These are phyloP conservation scores for Thalassiosira profunda DNA, from an alignment of 108 stramenopile species.

Conservation along the genomic window DNA sequence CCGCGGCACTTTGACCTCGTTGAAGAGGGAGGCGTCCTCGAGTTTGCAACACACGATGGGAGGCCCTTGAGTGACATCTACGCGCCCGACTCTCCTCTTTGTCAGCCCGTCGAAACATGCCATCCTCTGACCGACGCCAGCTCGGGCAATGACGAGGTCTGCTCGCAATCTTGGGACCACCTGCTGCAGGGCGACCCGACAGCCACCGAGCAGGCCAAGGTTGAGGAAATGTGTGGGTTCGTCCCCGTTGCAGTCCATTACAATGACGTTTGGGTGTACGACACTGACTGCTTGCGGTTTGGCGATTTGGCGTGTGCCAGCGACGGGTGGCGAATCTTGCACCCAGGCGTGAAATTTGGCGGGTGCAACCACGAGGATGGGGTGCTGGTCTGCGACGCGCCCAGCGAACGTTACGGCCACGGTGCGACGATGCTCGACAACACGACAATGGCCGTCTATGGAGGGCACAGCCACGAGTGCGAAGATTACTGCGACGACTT, in stretches of 20 bases:
- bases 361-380: slow-evolving; percentile 64
- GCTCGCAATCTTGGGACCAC: slow-evolving; percentile 53
- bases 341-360: slow-evolving; percentile 70
- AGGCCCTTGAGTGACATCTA: slow-evolving; percentile 51
- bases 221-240: slow-evolving; percentile 57
- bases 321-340: slow-evolving; percentile 66
- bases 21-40: slow-evolving; percentile 57
- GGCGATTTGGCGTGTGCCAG: slow-evolving; percentile 59
- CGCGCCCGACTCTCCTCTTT: slow-evolving; percentile 11
- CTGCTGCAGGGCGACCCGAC: slow-evolving; percentile 9
- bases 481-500: slow-evolving; percentile 90
- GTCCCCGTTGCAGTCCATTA: slow-evolving; percentile 63
- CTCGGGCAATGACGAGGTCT: slow-evolving; percentile 45
- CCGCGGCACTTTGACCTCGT: slow-evolving; percentile 53
- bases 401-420: slow-evolving; percentile 77
- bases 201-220: slow-evolving; percentile 20
- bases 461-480: slow-evolving; percentile 80
- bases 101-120: slow-evolving; percentile 37
- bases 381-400: slow-evolving; percentile 60
- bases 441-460: slow-evolving; percentile 77
- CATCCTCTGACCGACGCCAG: slow-evolving; percentile 31
- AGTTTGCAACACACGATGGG: slow-evolving; percentile 74
- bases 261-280: slow-evolving; percentile 88
- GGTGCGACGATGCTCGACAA: slow-evolving; percentile 77
- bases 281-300: slow-evolving; percentile 68